Conservation (phyloP, 768 basidiomycete genomes). For the Lyophyllum decastes region DNA sequence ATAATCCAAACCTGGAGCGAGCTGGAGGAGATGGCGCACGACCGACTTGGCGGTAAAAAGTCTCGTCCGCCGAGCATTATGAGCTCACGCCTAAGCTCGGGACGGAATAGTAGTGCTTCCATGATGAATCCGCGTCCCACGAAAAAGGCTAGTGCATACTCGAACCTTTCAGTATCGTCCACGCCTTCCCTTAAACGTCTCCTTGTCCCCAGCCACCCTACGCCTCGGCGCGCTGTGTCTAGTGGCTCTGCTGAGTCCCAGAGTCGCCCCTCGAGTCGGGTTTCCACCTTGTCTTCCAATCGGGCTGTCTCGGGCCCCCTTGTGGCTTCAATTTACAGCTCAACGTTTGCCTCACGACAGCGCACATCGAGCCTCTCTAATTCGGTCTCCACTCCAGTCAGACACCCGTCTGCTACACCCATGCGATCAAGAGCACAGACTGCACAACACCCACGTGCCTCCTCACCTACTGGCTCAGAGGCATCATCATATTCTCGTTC, state of each 20-base stretch:
- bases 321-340: constrained; percentile 47
- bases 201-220: constrained; percentile 46
- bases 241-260: constrained; percentile 40
- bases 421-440: constrained; percentile 46
- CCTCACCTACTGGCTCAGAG: constrained; percentile 68
- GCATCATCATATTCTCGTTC: constrained; percentile 53
- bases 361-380: constrained; percentile 67
- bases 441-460: constrained; percentile 35
- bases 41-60: constrained; percentile 58
- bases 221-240: constrained; percentile 51
- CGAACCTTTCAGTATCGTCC: constrained; percentile 42
- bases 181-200: constrained; percentile 40
- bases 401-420: constrained; percentile 31
- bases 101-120: constrained; percentile 58
- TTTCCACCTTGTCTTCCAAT: constrained; percentile 53
- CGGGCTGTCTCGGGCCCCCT: constrained; percentile 76
- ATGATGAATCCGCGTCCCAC: constrained; percentile 19
- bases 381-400: constrained; percentile 33
- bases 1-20: constrained; percentile 80
- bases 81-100: constrained; percentile 62
- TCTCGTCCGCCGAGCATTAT: constrained; percentile 67
- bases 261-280: constrained; percentile 57
- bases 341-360: constrained; percentile 86
- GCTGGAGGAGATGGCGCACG: constrained; percentile 78
- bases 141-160: constrained; percentile 37